Base-by-base conservation (phyloP, 345 rosid species). In the Eucalyptus pauciflora region DNA sequence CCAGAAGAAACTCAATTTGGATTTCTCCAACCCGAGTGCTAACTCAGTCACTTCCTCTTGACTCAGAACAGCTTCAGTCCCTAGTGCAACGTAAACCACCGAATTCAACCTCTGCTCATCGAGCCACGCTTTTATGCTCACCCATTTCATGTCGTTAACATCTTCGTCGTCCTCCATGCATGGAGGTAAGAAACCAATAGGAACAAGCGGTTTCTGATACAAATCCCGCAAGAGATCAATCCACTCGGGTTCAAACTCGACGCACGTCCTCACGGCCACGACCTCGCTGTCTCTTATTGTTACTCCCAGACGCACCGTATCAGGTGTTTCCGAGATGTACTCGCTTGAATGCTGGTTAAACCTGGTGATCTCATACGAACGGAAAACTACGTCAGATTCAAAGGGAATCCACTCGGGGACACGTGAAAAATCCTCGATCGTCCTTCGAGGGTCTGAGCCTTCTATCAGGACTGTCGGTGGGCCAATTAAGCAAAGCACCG, bases 181-280 rank as follows among this genome's bases (percentile, higher is more conserved):
- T 13, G 88, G 94, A 45, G 92, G 97, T 90, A 94, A 76, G 20
- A 92, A 86, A 29, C 97, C 98, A 1, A 93, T 86, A 6, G 95
- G 94, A n/a, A 95, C 58, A 51, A 94, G 92, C 18, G 92, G 93
- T 86, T 92, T 95, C 10, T 81, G 60, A 86, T 91, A 79, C 86
- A 94, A 80, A 54, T 92, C 45, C 7, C 76, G 89, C 1, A 91
- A 37, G 11, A 94, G 91, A 14, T 71, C 58, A 33, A 95, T 62
- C 95, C 94, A 95, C 76, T 93, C 93, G 3, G 90, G 91, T 85
- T 96, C 98, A 50, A 94, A 88, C 90, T 94, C 96, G 24, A 81
- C 90, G 27, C 93, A 93, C 89, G 94, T 95, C 33, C 95, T 91
- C 25, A 95, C 46, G 25, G 86, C 88, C 37, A 95, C 79, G 51